phyloP scores from a whole-genome alignment of 257 asterid genomes.

The Striga asiatica region DNA sequence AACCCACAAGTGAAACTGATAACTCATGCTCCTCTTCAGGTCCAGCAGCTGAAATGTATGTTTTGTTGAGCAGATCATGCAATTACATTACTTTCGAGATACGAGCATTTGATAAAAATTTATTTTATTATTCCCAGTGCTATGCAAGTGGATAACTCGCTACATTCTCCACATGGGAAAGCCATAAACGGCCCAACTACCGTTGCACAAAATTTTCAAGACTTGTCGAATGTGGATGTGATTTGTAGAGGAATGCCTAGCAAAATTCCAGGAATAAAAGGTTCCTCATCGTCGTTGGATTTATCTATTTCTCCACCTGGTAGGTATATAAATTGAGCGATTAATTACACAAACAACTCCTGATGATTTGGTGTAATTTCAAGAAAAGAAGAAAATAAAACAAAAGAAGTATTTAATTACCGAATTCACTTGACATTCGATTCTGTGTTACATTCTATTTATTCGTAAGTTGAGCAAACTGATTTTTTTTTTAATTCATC shows the following conservation, averaged over 20 bases:
- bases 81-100: constrained; percentile 1
- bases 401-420: background rate
- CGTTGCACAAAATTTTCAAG: constrained; percentile 8
- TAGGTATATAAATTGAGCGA: constrained; percentile 14
- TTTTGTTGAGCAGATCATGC: background rate
- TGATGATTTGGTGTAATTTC: background rate
- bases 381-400: background rate
- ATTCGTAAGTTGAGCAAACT: background rate
- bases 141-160: constrained; percentile 16
- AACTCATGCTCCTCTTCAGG: constrained; percentile 16
- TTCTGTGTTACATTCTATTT: background rate
- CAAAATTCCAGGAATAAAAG: constrained; percentile 14
- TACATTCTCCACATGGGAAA: constrained; percentile 10
- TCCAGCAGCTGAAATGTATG: constrained; percentile 31
- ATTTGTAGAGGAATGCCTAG: constrained; percentile 1
- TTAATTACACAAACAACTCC: background rate
- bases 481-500: too few species aligned
- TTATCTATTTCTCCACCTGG: constrained; percentile 33
- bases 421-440: too few species aligned
- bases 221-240: constrained; percentile 17
- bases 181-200: constrained; percentile 12
- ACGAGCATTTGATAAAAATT: background rate
- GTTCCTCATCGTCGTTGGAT: constrained; percentile 12
- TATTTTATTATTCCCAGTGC: constrained; percentile 15
- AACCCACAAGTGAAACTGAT: constrained; percentile 13